These are phyloP conservation scores for Syzygium grande DNA, from an alignment of 345 rosid genomes.

Conservation along the genomic window DNA sequence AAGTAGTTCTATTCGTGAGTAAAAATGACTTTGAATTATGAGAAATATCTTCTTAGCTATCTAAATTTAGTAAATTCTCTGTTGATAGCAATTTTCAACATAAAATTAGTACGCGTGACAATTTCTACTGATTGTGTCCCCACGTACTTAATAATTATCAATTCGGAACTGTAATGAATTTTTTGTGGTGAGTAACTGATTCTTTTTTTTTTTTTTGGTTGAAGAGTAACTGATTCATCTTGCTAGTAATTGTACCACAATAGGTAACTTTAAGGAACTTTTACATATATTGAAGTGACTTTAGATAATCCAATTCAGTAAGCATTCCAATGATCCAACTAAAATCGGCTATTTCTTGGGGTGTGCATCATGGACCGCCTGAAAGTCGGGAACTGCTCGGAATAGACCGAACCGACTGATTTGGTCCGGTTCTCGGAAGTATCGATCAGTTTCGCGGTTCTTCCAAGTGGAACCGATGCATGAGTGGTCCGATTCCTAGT, in stretches of 20 bases:
- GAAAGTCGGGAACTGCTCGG: too few relatives aligned
- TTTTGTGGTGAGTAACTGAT: not conserved
- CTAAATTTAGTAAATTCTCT: not conserved
- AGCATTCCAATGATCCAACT: not conserved
- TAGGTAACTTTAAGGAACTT: not conserved
- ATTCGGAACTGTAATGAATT: accelerated
- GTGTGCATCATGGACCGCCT: too few relatives aligned
- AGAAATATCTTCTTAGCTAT: not conserved
- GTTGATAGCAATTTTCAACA: not conserved
- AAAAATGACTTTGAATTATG: not conserved
- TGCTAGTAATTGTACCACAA: not conserved
- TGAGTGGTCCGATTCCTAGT: too few relatives aligned
- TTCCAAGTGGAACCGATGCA: too few relatives aligned
- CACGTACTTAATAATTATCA: too few relatives aligned
- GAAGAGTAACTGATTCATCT: not conserved
- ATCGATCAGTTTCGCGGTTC: too few relatives aligned
- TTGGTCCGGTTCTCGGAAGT: too few relatives aligned
- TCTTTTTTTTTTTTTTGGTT: not conserved
- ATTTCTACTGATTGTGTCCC: not conserved
- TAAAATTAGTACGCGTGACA: not conserved
- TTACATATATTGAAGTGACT: not conserved
- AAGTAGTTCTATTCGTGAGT: not conserved
- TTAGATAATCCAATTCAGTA: not conserved
- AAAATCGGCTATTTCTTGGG: not conserved
- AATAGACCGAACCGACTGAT: too few relatives aligned